A percentile compares a stretch with the other conserved stretches of the same genome.
Evolutionary conservation across 2,329 filamentous ascomycete species (phyloP).

Genomic region (Pseudocercospora macadamiae): DNA sequence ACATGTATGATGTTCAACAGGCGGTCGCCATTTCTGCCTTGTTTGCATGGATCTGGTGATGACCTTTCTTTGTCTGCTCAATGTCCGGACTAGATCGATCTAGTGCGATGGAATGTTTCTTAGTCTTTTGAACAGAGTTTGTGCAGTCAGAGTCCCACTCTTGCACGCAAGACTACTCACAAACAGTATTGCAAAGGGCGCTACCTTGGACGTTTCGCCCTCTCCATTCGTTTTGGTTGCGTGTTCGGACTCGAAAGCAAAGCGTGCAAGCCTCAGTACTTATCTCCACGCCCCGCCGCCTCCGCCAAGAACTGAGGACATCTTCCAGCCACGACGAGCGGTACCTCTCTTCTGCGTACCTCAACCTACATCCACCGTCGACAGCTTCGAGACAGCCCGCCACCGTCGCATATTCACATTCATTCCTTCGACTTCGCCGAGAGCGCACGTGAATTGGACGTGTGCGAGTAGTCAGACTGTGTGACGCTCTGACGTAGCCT

Average conservation of each 20-base stretch:
- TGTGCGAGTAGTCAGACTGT: too few species aligned
- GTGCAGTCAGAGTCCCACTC: too few species aligned
- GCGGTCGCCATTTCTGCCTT: neutral
- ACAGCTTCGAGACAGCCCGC: neutral
- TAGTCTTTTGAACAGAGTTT: too few species aligned
- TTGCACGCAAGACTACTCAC: too few species aligned
- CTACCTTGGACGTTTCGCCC: too few species aligned
- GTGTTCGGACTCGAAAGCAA: too few species aligned
- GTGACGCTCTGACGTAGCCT: conserved; percentile 3
- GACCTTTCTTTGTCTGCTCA: neutral
- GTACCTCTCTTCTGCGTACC: too few species aligned
- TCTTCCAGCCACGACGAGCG: neutral
- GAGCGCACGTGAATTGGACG: neutral
- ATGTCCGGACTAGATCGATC: neutral
- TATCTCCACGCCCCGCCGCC: neutral
- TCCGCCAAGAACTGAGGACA: neutral
- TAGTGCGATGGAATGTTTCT: neutral
- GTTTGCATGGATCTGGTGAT: neutral
- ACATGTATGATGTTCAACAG: too few species aligned
- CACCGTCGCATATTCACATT: neutral
- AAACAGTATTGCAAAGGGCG: too few species aligned
- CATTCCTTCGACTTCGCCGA: neutral
- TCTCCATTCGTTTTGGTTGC: too few species aligned
- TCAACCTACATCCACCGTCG: neutral
- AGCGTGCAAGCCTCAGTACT: too few species aligned